Evolutionary conservation across 306 rosid species (phyloP).

Genomic region (Hippophae gyantsensis): DNA sequence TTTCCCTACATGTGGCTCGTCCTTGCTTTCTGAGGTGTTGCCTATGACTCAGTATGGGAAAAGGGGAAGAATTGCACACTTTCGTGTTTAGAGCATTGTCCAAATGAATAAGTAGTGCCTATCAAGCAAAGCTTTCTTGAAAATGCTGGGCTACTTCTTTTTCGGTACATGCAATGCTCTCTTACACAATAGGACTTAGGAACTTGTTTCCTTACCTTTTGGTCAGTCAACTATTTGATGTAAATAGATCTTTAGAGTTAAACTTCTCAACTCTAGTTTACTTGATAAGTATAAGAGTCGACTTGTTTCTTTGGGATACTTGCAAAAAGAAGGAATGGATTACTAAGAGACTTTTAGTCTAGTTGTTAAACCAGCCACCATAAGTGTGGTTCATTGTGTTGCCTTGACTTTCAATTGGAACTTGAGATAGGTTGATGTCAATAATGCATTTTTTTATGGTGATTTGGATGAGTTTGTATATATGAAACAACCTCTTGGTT

Average conservation of each 20-base stretch:
- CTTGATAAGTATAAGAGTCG: not conserved
- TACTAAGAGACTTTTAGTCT: not conserved
- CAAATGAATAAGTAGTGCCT: slow-evolving; percentile 4
- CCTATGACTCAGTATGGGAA: slow-evolving; percentile 4
- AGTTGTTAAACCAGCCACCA: not conserved
- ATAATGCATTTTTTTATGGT: not conserved
- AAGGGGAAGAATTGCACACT: not conserved
- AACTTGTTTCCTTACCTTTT: no score
- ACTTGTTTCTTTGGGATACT: not conserved
- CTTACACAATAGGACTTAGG: not conserved
- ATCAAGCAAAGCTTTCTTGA: not conserved
- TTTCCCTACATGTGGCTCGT: not conserved
- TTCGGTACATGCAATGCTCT: no score
- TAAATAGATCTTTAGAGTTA: not conserved
- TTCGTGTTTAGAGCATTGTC: slow-evolving; percentile 4
- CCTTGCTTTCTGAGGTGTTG: slow-evolving; percentile 2
- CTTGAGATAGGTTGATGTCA: not conserved
- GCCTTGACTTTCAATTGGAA: not conserved
- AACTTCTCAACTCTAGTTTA: not conserved
- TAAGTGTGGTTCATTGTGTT: not conserved
- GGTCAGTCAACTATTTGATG: no score
- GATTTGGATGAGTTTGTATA: not conserved
- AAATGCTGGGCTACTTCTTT: not conserved
- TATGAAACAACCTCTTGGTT: no score
- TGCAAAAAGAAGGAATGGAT: not conserved